Conservation (phyloP, 169 alveolate species). For the Plasmodium inui region DNA sequence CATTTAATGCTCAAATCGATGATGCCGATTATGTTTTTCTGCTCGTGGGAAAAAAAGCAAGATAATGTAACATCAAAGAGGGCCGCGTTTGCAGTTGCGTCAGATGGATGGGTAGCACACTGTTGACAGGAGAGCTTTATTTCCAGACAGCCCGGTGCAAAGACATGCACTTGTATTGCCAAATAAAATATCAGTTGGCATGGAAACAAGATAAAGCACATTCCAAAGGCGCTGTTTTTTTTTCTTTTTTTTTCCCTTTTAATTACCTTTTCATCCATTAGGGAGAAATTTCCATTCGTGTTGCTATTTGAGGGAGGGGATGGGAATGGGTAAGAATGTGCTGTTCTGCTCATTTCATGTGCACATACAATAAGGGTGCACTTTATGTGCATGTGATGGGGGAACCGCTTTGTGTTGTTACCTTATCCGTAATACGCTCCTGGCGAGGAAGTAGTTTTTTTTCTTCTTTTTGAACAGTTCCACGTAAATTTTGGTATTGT, state of each 20-base stretch:
- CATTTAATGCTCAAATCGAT: slow-evolving; percentile 62
- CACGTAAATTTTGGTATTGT: slow-evolving; percentile 41
- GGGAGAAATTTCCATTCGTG: slow-evolving; percentile 29
- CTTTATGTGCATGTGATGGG: neutral
- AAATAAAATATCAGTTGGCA: neutral
- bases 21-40: slow-evolving; percentile 58
- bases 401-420: neutral
- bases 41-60: slow-evolving; percentile 19
- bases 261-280: slow-evolving; percentile 44
- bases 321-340: neutral
- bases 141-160: neutral
- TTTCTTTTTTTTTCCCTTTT: slow-evolving; percentile 1
- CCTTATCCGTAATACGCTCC: slow-evolving; percentile 57
- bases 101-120: neutral
- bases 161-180: neutral
- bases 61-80: neutral
- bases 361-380: neutral
- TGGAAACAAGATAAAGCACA: neutral
- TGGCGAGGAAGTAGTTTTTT: slow-evolving; percentile 56
- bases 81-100: neutral
- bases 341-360: neutral
- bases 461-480: slow-evolving; percentile 60
- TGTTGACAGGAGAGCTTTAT: neutral
- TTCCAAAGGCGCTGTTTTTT: neutral
- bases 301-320: slow-evolving; percentile 11